Evolutionary conservation across 129 eudicot species (phyloP).

Genomic region (Ambrosia artemisiifolia): DNA sequence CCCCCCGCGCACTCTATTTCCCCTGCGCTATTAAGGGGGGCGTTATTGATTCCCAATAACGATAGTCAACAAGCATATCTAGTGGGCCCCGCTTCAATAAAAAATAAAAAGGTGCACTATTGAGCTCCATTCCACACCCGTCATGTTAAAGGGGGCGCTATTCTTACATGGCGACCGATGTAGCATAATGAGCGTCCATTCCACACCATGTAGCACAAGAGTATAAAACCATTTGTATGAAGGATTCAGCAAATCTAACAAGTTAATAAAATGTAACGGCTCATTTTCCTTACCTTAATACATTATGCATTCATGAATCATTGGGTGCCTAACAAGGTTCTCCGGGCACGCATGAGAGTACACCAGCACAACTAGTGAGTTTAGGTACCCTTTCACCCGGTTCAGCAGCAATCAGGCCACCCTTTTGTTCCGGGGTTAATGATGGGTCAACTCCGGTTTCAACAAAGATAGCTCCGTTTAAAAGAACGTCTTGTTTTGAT

Average conservation of each 20-base stretch:
- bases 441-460: conserved; percentile 30
- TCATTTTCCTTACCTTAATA: background rate
- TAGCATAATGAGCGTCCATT: too few species aligned
- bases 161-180: too few species aligned
- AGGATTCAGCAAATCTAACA: background rate
- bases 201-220: background rate
- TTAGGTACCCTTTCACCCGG: conserved; percentile 20
- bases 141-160: too few species aligned
- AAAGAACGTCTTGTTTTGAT: conserved; percentile 37
- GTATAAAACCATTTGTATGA: background rate
- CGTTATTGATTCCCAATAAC: too few species aligned
- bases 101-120: too few species aligned
- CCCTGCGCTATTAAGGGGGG: too few species aligned
- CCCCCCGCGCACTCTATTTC: too few species aligned
- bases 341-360: conserved; percentile 20
- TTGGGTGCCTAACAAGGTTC: conserved; percentile 13
- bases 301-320: background rate
- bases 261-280: background rate
- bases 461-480: conserved; percentile 35
- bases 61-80: too few species aligned
- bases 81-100: too few species aligned
- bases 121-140: too few species aligned
- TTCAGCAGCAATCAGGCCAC: conserved; percentile 17
- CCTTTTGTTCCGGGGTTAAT: background rate
- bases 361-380: conserved; percentile 32